Evolutionary conservation across 2,329 filamentous ascomycete genomes (phyloP).

Genomic region (Cordyceps pruinosa): DNA sequence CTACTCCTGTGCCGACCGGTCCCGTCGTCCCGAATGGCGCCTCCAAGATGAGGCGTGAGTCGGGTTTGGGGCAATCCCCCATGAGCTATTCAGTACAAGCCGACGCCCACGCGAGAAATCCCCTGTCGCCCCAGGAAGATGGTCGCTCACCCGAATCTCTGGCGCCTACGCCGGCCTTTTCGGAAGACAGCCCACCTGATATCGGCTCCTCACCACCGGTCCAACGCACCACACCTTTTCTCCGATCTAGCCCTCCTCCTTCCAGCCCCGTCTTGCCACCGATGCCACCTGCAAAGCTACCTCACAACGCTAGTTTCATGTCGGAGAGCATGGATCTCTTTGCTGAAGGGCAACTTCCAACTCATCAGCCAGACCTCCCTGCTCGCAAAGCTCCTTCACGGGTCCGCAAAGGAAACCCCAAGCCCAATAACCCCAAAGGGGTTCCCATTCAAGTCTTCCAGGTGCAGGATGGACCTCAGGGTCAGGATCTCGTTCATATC

Average conservation of each 20-base stretch:
- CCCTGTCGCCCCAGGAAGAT: constrained; percentile 41
- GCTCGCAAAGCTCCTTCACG: neutral
- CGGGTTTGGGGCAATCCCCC: constrained; percentile 48
- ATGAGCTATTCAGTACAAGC: constrained; percentile 40
- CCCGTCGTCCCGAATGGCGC: constrained; percentile 27
- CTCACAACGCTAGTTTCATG: constrained; percentile 76
- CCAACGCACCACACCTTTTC: constrained; percentile 52
- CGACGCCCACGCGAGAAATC: constrained; percentile 28
- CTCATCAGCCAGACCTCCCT: constrained; percentile 26
- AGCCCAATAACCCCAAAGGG: constrained; percentile 29
- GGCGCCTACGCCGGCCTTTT: constrained; percentile 44
- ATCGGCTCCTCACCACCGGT: constrained; percentile 89
- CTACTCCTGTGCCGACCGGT: constrained; percentile 63
- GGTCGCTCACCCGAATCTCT: constrained; percentile 49
- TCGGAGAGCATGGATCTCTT: constrained; percentile 63
- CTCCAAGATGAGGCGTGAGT: constrained; percentile 52
- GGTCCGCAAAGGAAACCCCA: constrained; percentile 2
- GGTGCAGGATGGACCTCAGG: constrained; percentile 29
- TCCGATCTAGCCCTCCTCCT: constrained; percentile 55
- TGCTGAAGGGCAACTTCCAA: constrained; percentile 49
- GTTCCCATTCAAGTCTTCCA: constrained; percentile 39
- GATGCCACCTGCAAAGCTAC: constrained; percentile 52
- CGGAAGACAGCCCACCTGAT: constrained; percentile 65
- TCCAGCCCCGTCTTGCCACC: constrained; percentile 74
- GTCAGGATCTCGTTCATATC: constrained; percentile 30